A percentile compares a stretch with the other conserved stretches of the same genome.
phyloP scores from a whole-genome alignment of 495 filamentous ascomycete genomes.

The Aspergillus ostianus region DNA sequence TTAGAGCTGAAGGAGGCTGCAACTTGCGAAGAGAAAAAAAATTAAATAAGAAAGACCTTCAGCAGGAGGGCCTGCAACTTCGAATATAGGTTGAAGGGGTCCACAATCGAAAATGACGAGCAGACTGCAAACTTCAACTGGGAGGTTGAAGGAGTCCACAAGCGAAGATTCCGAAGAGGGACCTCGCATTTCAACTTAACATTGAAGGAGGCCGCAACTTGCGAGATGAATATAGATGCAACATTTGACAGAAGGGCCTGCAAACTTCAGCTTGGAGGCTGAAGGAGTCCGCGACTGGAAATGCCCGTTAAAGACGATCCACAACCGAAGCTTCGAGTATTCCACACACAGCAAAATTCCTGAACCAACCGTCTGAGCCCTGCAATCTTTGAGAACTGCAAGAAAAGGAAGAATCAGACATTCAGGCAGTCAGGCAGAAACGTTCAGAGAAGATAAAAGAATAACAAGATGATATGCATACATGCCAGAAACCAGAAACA shows the following conservation, averaged over 20 bases:
- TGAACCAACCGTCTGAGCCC: neutral
- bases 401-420: neutral
- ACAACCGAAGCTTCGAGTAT: neutral
- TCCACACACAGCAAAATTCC: neutral
- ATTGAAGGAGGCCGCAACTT: too few relatives aligned
- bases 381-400: neutral
- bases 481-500: neutral
- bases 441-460: neutral
- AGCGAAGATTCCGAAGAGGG: neutral
- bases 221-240: neutral
- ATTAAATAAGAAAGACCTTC: neutral
- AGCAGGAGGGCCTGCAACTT: constrained; percentile 6
- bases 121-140: constrained; percentile 7
- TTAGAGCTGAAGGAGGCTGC: neutral
- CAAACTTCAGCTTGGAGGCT: too few relatives aligned
- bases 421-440: neutral
- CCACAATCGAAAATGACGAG: neutral
- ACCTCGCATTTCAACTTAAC: neutral
- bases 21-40: neutral
- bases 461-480: neutral
- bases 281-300: neutral
- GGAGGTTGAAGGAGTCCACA: constrained; percentile 6
- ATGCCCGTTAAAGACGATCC: neutral
- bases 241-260: neutral
- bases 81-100: constrained; percentile 1